Evolutionary conservation across 805 yeast species (phyloP).

Genomic region (Kuraishia piskuri): DNA sequence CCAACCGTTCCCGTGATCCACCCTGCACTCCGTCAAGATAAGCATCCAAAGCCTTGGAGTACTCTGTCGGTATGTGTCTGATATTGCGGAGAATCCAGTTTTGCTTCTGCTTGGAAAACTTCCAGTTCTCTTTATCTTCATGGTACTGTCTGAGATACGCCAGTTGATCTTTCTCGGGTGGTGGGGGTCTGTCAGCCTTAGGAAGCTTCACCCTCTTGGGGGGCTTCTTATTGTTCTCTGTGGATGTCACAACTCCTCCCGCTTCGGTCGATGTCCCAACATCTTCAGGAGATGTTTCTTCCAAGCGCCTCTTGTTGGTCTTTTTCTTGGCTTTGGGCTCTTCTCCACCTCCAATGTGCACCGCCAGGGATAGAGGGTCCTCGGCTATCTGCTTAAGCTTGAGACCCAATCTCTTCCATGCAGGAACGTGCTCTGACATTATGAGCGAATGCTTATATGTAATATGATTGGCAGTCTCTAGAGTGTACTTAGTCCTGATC

Average conservation of each 20-base stretch:
- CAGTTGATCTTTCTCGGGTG: slow-evolving; percentile 73
- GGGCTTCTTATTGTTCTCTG: slow-evolving; percentile 42
- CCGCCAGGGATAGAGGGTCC: slow-evolving; percentile 34
- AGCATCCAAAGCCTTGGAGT: slow-evolving; percentile 37
- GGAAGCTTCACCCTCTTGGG: slow-evolving; percentile 68
- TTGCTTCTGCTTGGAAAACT: slow-evolving; percentile 80
- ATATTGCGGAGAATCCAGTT: slow-evolving; percentile 73
- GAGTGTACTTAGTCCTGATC: too few species aligned
- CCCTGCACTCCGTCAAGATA: slow-evolving; percentile 64
- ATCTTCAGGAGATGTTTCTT: slow-evolving; percentile 18
- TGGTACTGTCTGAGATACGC: slow-evolving; percentile 52
- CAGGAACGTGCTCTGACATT: slow-evolving; percentile 40
- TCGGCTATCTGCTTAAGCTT: slow-evolving; percentile 39
- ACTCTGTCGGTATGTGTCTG: slow-evolving; percentile 39
- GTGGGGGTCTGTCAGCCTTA: slow-evolving; percentile 56
- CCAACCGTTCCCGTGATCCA: slow-evolving; percentile 52
- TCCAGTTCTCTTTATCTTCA: slow-evolving; percentile 58
- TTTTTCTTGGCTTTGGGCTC: slow-evolving; percentile 35
- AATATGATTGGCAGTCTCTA: background rate
- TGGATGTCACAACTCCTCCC: slow-evolving; percentile 1
- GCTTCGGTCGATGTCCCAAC: slow-evolving; percentile 11
- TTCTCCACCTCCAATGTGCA: slow-evolving; percentile 35
- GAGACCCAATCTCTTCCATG: slow-evolving; percentile 77
- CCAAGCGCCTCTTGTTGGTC: slow-evolving; percentile 23
- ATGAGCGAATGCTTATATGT: background rate